Evolutionary conservation across 495 filamentous ascomycete genomes (phyloP), one percentile per base, ranked within the genome.

Genomic region (Echria macrotheca): DNA sequence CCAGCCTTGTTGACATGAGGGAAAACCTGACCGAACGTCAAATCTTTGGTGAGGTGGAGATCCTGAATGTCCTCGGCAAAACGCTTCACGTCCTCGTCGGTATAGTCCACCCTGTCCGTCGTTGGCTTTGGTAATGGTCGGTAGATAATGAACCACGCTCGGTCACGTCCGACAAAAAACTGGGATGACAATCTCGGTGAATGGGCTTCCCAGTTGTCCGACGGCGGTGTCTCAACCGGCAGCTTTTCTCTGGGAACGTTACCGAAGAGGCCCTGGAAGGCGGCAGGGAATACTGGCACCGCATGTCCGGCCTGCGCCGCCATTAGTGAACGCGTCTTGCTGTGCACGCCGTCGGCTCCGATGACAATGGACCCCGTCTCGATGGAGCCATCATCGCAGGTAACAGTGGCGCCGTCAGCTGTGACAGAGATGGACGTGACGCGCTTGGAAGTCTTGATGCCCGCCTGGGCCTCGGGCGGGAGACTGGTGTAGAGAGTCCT

Each of bases 321-420:
- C 51, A 19, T 57, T 21, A 64, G 63, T 14, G 68, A 53, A 3
- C 75, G 67, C 9, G 71, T 64, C 6, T 66, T 62, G 39, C 68
- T 73, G 54, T 75, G 69, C 24, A 74, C 68, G 15, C 78, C 77
- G 53, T 80, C 78, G 10, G 69, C 72, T 4, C 76, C 78, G 17
- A 80, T 58, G 22, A 82, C 69, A 25, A 80, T 60, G 45, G 66
- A 65, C 3, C 78, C 78, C 7, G 52, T 37, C 44, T 66, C 63
- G 2, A 59, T 38, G 18, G 58, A 55, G 1, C 77, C 77, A 48
- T 77, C 69, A 9, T 60, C 40, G 52, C 68, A 72, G 45, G 49
- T 36, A 14, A 69, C 67, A 12, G 37, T 31, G 0, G 67, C 68
- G 1, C 50, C 58, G n/a, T 61, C 46, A 10, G 56, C 55, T 12